phyloP scores from a whole-genome alignment of 768 basidiomycete genomes.

The Rhodocollybia butyracea region DNA sequence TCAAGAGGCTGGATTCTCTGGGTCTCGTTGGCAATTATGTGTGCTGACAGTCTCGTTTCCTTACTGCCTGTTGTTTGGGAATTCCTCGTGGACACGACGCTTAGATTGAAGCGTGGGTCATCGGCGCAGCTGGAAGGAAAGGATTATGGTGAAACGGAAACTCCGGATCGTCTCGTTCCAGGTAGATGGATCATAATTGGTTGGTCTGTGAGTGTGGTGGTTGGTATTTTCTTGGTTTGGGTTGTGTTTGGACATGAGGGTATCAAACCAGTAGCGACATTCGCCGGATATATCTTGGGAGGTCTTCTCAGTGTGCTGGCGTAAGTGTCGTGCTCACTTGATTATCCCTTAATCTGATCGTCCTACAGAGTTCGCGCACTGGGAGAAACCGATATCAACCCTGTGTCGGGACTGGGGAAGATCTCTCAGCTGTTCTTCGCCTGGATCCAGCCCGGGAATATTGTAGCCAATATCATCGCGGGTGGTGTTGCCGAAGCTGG shows the following conservation, averaged over 20 bases:
- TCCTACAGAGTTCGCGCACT: constrained; percentile 77
- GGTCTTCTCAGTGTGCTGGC: constrained; percentile 85
- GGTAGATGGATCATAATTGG: constrained; percentile 74
- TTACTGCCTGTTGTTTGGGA: constrained; percentile 72
- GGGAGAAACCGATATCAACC: constrained; percentile 94
- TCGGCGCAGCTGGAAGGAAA: constrained; percentile 17
- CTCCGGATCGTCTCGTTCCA: constrained; percentile 78
- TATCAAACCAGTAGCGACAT: constrained; percentile 93
- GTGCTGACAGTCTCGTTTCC: constrained; percentile 84
- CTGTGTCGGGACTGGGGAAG: constrained; percentile 91
- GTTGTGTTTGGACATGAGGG: constrained; percentile 86
- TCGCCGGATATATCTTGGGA: constrained; percentile 80
- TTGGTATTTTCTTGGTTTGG: constrained; percentile 84
- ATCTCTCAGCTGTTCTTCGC: constrained; percentile 94
- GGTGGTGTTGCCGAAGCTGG: constrained; percentile 96
- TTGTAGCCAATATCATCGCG: constrained; percentile 97
- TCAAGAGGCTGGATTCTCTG: constrained; percentile 98
- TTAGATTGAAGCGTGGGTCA: constrained; percentile 23
- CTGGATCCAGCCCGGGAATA: constrained; percentile 89
- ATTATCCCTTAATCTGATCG: constrained; percentile 1
- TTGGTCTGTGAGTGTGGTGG: constrained; percentile 51
- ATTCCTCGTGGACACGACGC: constrained; percentile 35
- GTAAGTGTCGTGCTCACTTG: constrained; percentile 37
- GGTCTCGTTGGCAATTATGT: constrained; percentile 95
- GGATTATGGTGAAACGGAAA: constrained; percentile 68